Base-by-base conservation (phyloP, 192 early-diverging fungal species). In the Podila clonocystis region DNA sequence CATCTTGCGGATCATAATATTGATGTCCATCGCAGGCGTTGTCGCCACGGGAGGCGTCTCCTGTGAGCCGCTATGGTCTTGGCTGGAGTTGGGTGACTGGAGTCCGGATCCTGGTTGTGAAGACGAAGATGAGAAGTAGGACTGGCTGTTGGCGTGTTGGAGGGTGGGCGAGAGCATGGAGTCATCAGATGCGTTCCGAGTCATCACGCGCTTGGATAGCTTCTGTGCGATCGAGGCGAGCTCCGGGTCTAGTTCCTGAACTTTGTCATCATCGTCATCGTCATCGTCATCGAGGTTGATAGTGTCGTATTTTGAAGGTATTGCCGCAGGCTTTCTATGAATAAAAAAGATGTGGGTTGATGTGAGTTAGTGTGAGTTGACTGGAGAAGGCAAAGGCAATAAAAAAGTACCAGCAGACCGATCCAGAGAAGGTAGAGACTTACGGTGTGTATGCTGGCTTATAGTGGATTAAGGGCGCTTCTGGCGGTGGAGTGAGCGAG, bases 401-500 rank as follows among this genome's bases (percentile, higher is more conserved):
- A 55, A 55, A 2, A 55, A 24, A n/a, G 22, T 24, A 17, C n/a
- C 6, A 24, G 24, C 52, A 55, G 12, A 24, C 17, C 12, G 52
- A 36, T 22, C 13, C 41, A 45, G 17, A 3, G 13, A 45, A 45
- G 41, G 15, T 15, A 12, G 26, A 55, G 4, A 9, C 60, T 24
- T 70, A 73, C 58, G 61, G 52, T 26, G 5, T 5, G 57, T 24
- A 30, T 4, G 34, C 31, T 5, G 65, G 28, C 7, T 24, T 24
- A 29, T 29, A 36, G 19, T 31, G 58, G 50, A 52, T 38, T 12
- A 15, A 58, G 9, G 65, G 74, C 26, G 45, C 31, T 50, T 67
- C 70, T 63, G 86, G 87, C 34, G 87, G 87, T 20, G 87, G 87
- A 30, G 87, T 88, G 28, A 88, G 63, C 19, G 87, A 88, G 9